Conservation (phyloP, 2,329 filamentous ascomycete species). For the Ciborinia camelliae region DNA sequence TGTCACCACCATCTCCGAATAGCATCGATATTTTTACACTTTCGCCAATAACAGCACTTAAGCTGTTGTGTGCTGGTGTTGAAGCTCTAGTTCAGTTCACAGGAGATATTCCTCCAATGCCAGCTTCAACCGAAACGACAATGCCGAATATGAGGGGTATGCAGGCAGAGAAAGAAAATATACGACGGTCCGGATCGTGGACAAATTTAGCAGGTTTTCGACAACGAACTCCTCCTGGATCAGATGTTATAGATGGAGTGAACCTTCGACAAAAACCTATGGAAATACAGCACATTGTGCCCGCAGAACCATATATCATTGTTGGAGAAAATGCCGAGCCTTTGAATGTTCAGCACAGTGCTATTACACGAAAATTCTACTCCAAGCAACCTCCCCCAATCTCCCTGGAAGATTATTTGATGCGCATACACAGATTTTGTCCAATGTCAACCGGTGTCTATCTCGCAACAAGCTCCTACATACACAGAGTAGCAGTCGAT, state of each 20-base stretch:
- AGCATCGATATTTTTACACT: constrained; percentile 70
- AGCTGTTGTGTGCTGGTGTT: constrained; percentile 69
- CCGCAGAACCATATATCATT: constrained; percentile 51
- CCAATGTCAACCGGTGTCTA: constrained; percentile 94
- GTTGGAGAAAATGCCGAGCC: constrained; percentile 69
- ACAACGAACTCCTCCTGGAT: constrained; percentile 32
- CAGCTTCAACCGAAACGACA: constrained; percentile 59
- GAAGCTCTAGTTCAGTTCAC: constrained; percentile 58
- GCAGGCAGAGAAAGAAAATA: constrained; percentile 59
- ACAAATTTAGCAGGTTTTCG: constrained; percentile 37
- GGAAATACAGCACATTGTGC: constrained; percentile 27
- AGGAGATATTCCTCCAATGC: constrained; percentile 64
- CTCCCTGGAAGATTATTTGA: constrained; percentile 76
- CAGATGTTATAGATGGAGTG: constrained; percentile 53
- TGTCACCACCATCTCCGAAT: constrained; percentile 37
- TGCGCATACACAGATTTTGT: constrained; percentile 84
- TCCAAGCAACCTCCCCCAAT: constrained; percentile 84
- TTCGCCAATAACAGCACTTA: constrained; percentile 69
- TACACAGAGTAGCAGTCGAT: constrained; percentile 74
- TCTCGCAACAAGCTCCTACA: constrained; percentile 83
- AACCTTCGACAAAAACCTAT: constrained; percentile 42
- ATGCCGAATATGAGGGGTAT: constrained; percentile 64
- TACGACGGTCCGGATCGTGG: constrained; percentile 56
- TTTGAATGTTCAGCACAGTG: constrained; percentile 73
- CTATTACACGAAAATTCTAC: constrained; percentile 90